Evolutionary conservation across 257 asterid genomes (phyloP), one percentile per base, ranked within the genome.

Genomic region (Haberlea rhodopensis): DNA sequence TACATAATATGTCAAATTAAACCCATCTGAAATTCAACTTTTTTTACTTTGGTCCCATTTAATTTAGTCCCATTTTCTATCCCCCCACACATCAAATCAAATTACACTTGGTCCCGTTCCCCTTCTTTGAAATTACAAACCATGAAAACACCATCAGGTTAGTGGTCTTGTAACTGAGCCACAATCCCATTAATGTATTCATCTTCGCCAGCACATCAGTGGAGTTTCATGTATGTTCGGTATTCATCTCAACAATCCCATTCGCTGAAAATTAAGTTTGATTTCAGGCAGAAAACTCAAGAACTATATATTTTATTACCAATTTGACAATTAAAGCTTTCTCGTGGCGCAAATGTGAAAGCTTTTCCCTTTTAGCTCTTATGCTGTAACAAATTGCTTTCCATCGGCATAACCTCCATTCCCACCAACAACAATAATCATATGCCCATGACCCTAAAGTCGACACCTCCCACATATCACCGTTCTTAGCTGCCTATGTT

Each of bases 381-480:
- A 97, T 0, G 99, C 99, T 1, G 96, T 74, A 71, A 94, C 86
- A 71, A 94, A 94, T 62, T 86, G 97, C 69, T 86, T 90, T n/a
- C 99, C 99, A 61, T 96, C 99, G 10, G 96, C 52, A 81, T 94
- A 94, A 48, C 99, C 99, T 52, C 99, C 99, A 74, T 90, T 83
- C 34, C 99, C 97, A 75, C 99, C 99, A 70, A 94, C 99, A 55
- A 97, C 99, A 66, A 96, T 94, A 75, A 94, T 85, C 97, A 94
- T 84, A 73, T 86, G 95, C 26, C 99, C 99, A 60, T 94, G 97
- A 22, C 97, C 90, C 73, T 90, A 66, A 61, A 94, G 94, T 61
- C 63, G 87, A 82, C 99, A 94, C 78, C 99, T 85, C 79, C 99
- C 96, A 64, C 99, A 94, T 24, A 90, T 70, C 73, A 94, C 87